phyloP scores from a whole-genome alignment of 1,284 basidiomycete genomes.

The Apiotrichum brassicae region DNA sequence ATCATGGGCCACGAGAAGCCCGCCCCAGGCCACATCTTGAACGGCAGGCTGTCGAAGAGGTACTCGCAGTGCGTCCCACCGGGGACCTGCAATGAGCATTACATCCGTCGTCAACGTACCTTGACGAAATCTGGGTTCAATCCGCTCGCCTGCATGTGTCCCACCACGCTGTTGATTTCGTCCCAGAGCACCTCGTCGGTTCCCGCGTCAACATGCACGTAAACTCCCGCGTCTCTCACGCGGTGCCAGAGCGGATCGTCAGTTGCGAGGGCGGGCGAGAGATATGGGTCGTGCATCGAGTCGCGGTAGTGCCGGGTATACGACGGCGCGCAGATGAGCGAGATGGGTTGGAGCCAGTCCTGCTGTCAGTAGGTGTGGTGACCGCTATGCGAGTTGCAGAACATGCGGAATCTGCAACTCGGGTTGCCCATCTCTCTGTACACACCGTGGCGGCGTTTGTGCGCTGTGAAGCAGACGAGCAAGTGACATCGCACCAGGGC shows the following conservation, averaged over 20 bases:
- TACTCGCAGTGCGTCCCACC: conserved; percentile 15
- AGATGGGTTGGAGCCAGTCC: conserved; percentile 8
- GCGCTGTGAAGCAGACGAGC: conserved; percentile 2
- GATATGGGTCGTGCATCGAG: conserved; percentile 4
- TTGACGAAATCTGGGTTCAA: conserved; percentile 4
- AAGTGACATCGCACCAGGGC: conserved; percentile 9
- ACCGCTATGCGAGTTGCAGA: too few relatives aligned
- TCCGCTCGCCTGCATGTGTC: conserved; percentile 3
- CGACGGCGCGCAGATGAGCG: neutral
- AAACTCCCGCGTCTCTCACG: conserved; percentile 5
- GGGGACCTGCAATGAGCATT: neutral
- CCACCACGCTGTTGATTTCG: conserved; percentile 1
- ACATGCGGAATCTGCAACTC: rapidly evolving
- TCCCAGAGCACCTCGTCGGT: conserved; percentile 10
- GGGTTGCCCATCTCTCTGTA: neutral
- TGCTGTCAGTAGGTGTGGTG: too few relatives aligned
- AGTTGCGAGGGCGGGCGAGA: conserved; percentile 8
- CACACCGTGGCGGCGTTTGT: conserved; percentile 12
- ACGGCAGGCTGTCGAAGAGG: neutral
- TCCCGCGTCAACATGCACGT: conserved; percentile 10
- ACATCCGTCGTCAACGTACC: neutral
- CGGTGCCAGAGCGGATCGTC: conserved; percentile 7
- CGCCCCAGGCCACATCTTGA: conserved; percentile 5
- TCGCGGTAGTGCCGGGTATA: conserved; percentile 6
- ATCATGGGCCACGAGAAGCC: conserved; percentile 13